These are phyloP conservation scores for Gymnopus androsaceus DNA, from an alignment of 1,284 basidiomycete species.

Conservation along the genomic window DNA sequence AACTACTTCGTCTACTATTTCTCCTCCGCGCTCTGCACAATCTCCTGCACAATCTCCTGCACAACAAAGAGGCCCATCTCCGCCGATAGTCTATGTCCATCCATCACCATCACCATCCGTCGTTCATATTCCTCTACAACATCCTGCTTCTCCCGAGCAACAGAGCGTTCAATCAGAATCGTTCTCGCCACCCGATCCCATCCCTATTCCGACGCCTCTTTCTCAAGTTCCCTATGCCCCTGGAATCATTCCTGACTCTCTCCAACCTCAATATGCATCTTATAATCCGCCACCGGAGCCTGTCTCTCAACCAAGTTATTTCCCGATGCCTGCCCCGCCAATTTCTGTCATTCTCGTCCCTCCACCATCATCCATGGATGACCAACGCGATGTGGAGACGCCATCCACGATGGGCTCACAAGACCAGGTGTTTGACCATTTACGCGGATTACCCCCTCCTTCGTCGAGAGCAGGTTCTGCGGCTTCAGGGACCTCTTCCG, in stretches of 20 bases:
- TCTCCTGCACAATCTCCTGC: background rate
- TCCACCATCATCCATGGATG: conserved; percentile 1
- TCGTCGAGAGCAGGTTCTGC: conserved; percentile 1
- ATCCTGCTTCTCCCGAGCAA: background rate
- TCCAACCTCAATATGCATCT: background rate
- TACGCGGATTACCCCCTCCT: background rate
- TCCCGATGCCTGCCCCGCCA: conserved; percentile 10
- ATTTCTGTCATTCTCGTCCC: background rate
- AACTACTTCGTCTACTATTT: background rate
- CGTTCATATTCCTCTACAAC: background rate
- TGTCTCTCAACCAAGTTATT: conserved; percentile 1
- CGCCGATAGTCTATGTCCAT: background rate
- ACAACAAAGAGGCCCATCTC: background rate
- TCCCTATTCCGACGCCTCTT: background rate
- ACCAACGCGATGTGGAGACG: conserved; percentile 2
- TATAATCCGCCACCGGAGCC: background rate
- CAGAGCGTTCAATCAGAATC: background rate
- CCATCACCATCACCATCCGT: background rate
- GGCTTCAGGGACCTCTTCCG: background rate
- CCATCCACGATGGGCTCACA: conserved; percentile 9
- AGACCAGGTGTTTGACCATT: background rate
- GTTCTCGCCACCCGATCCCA: background rate
- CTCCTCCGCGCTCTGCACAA: background rate
- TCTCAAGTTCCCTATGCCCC: conserved; percentile 10
- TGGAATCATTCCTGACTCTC: background rate